phyloP scores from a whole-genome alignment of 768 basidiomycete species.

The Gyrodon lividus region DNA sequence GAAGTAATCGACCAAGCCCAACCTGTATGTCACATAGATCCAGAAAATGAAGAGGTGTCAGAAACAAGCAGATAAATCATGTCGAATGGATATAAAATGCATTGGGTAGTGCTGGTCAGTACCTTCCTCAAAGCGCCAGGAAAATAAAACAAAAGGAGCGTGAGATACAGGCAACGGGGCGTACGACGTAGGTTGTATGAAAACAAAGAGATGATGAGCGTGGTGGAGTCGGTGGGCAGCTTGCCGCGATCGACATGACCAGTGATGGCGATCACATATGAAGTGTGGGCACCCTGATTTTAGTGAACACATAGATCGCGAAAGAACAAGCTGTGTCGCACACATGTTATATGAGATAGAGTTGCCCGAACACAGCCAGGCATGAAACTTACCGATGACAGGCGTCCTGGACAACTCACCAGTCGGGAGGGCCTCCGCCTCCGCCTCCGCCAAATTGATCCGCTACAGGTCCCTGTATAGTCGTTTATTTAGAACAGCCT shows the following conservation, averaged over 20 bases:
- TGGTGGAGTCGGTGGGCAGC: background rate
- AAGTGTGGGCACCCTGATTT: conserved; percentile 12
- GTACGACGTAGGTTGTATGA: conserved; percentile 2
- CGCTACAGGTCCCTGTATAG: conserved; percentile 16
- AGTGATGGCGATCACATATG: conserved; percentile 8
- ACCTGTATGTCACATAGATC: background rate
- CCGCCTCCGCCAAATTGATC: conserved; percentile 21
- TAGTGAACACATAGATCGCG: background rate
- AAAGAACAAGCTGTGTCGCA: conserved; percentile 5
- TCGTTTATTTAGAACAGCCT: conserved; percentile 1
- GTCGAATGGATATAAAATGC: conserved; percentile 2
- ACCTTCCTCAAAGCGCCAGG: conserved; percentile 2
- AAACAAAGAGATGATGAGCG: conserved; percentile 3
- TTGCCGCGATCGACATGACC: conserved; percentile 3
- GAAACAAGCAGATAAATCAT: background rate
- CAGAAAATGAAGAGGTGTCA: background rate
- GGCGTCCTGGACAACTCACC: conserved; percentile 15
- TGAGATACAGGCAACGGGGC: conserved; percentile 6
- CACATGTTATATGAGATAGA: background rate
- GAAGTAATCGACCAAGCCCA: background rate
- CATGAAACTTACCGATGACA: conserved; percentile 11
- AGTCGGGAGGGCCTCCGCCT: conserved; percentile 23
- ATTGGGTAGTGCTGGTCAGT: conserved; percentile 2
- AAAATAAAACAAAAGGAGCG: conserved; percentile 5
- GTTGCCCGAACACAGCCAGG: background rate